These are phyloP conservation scores for Platanthera guangdongensis DNA, from an alignment of 106 monocot species.

Conservation along the genomic window DNA sequence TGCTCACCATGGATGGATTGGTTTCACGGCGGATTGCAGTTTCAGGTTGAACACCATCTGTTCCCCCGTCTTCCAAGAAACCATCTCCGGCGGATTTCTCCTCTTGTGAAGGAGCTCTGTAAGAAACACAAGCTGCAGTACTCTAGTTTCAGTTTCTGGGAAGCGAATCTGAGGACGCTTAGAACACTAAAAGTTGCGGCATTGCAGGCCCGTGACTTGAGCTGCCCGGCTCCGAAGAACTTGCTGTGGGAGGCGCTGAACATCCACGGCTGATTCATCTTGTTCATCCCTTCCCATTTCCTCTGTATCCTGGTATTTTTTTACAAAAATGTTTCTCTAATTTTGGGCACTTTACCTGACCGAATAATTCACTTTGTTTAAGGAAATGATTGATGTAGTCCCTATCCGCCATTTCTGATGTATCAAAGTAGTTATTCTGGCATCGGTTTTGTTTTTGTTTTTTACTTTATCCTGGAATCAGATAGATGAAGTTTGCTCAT, in stretches of 20 bases:
- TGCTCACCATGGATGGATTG: conserved; percentile 67
- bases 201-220: conserved; percentile 34
- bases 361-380: too few species aligned
- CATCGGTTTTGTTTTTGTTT: too few species aligned
- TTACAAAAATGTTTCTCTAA: too few species aligned
- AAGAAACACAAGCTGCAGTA: conserved; percentile 40
- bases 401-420: too few species aligned
- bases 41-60: conserved; percentile 52
- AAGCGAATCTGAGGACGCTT: conserved; percentile 31
- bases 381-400: too few species aligned
- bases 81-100: conserved; percentile 32
- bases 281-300: background rate
- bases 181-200: conserved; percentile 32
- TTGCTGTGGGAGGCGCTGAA: conserved; percentile 59
- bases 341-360: too few species aligned
- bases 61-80: conserved; percentile 44
- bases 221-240: conserved; percentile 30
- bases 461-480: too few species aligned
- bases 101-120: conserved; percentile 35
- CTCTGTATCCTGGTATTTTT: too few species aligned
- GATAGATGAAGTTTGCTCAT: too few species aligned
- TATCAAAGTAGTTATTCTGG: too few species aligned
- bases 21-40: conserved; percentile 63
- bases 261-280: conserved; percentile 18
- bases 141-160: conserved; percentile 20